A percentile compares a stretch with the other conserved stretches of the same genome.
Conservation (phyloP, 768 basidiomycete species). For the Tricholoma saponaceum region DNA sequence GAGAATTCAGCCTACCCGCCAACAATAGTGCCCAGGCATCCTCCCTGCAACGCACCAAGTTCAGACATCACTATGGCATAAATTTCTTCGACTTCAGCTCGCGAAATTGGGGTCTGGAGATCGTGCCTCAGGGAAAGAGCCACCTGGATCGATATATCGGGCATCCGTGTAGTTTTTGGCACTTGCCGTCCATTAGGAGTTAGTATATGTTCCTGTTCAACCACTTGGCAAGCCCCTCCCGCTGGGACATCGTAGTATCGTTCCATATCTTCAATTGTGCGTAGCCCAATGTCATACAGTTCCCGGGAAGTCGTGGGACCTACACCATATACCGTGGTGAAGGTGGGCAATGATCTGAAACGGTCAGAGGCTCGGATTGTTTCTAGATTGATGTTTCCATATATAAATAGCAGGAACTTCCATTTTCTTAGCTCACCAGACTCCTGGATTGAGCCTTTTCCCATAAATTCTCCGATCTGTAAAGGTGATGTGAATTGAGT, state of each 20-base stretch:
- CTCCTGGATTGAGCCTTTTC: conserved; percentile 54
- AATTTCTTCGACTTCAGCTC: conserved; percentile 78
- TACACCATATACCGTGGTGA: conserved; percentile 68
- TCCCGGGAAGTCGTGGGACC: conserved; percentile 66
- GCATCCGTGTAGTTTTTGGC: conserved; percentile 13
- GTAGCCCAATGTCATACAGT: conserved; percentile 61
- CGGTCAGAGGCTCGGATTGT: conserved; percentile 44
- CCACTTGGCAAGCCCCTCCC: background rate
- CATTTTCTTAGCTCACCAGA: conserved; percentile 37
- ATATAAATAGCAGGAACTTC: background rate
- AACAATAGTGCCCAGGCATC: conserved; percentile 70
- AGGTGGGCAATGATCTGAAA: conserved; percentile 51
- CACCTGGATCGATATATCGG: conserved; percentile 45
- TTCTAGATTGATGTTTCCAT: conserved; percentile 28
- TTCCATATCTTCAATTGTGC: conserved; percentile 67
- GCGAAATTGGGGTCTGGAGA: conserved; percentile 52
- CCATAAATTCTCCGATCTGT: conserved; percentile 63
- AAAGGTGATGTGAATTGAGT: background rate
- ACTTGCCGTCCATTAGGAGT: conserved; percentile 29
- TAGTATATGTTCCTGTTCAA: conserved; percentile 17
- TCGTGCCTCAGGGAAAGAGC: conserved; percentile 59
- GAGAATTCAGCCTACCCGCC: conserved; percentile 74
- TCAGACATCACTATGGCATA: conserved; percentile 63
- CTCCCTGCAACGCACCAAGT: conserved; percentile 55
- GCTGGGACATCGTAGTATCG: conserved; percentile 52